Conservation (phyloP, 306 rosid species). For the Cucumis cinereus region DNA sequence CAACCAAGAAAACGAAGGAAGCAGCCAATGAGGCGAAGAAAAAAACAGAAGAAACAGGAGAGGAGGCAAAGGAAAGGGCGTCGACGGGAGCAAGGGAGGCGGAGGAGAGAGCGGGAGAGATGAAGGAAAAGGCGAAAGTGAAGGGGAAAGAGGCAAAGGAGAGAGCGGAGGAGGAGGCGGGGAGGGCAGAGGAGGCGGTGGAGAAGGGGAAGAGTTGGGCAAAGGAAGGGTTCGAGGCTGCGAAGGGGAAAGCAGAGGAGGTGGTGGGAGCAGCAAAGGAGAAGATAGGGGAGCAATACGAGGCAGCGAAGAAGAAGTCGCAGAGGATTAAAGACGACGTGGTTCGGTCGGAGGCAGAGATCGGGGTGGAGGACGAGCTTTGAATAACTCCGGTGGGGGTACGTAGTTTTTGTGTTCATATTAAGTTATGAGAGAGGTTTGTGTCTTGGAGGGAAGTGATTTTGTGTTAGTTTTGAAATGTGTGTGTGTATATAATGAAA, state of each 20-base stretch:
- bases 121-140: not conserved
- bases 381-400: not conserved
- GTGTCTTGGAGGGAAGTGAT: too few species aligned
- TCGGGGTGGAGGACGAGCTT: not conserved
- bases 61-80: constrained; percentile 19
- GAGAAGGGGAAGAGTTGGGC: constrained; percentile 1
- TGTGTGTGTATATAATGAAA: too few species aligned
- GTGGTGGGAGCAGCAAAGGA: constrained; percentile 3
- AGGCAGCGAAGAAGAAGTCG: not conserved
- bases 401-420: too few species aligned
- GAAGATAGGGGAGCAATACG: not conserved
- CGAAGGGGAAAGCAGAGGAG: constrained; percentile 10
- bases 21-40: not conserved
- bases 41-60: constrained; percentile 11
- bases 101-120: not conserved
- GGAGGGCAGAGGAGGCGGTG: not conserved
- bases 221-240: not conserved
- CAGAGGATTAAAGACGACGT: not conserved
- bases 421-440: too few species aligned
- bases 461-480: too few species aligned
- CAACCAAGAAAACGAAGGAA: not conserved
- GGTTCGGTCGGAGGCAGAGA: not conserved
- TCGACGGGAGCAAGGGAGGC: not conserved
- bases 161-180: not conserved
- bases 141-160: constrained; percentile 9